Percentiles rank a stretch among this genome's conserved stretches.
phyloP scores from a whole-genome alignment of 495 filamentous ascomycete genomes.

The Podospora pseudoanserina region DNA sequence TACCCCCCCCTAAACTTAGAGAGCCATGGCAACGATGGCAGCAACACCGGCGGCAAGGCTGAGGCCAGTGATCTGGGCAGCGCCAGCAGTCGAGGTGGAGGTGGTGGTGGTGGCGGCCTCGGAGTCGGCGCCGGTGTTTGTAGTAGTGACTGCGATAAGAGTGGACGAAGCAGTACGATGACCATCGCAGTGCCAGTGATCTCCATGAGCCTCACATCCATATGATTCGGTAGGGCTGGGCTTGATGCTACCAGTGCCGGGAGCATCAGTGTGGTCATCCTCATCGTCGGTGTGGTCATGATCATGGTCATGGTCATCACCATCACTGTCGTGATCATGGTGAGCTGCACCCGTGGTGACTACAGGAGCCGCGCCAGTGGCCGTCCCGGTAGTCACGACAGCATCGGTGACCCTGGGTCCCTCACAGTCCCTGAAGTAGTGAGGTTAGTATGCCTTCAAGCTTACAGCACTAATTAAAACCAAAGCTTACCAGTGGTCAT shows the following conservation, averaged over 20 bases:
- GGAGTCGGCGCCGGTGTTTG: not conserved
- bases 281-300: constrained; percentile 21
- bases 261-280: constrained; percentile 15
- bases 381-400: constrained; percentile 1
- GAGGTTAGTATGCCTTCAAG: not conserved
- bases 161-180: constrained; percentile 21
- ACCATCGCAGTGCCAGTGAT: constrained; percentile 43
- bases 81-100: constrained; percentile 4
- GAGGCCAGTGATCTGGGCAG: constrained; percentile 12
- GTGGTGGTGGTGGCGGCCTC: not conserved
- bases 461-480: not conserved
- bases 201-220: constrained; percentile 36
- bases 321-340: constrained; percentile 13
- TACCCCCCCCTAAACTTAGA: not conserved
- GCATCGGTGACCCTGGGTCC: constrained; percentile 24
- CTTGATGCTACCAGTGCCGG: constrained; percentile 22
- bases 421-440: constrained; percentile 32
- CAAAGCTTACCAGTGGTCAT: constrained; percentile 35
- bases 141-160: not conserved
- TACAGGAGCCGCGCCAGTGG: not conserved
- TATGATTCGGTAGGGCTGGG: constrained; percentile 38
- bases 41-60: constrained; percentile 16
- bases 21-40: constrained; percentile 11
- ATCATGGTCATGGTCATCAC: constrained; percentile 15
- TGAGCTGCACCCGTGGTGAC: constrained; percentile 17